Base-by-base conservation (phyloP, 305 asterid genomes). In the Solanum hybrid region DNA sequence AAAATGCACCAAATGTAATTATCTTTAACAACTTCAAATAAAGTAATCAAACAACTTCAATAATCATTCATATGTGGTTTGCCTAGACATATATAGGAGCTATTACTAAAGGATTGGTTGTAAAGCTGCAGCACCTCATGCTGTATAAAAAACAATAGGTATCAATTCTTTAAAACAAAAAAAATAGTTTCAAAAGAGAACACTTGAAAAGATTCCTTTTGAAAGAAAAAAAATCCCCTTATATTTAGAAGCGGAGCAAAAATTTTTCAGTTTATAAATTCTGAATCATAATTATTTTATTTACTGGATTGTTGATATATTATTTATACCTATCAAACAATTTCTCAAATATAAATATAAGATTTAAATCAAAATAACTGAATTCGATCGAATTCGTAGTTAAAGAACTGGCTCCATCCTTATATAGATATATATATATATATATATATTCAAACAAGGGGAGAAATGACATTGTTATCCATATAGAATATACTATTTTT, bases 321-420 rank as follows among this genome's bases (percentile, higher is more conserved):
- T 45, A 45, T 45, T 45, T 45, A 14, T 14, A 45, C 7, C 60
- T 45, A 45, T 14, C 60, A 45, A 45, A 45, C 2, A 14, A 40
- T 11, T 42, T 12, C 2, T 4, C 2, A 42, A 42, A 42, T 12
- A 42, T 42, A 42, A 42, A 2, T 45, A 45, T 45, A 14, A 45
- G 7, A 1, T 45, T 45, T 45, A 14, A 45, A 45, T 45, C 8
- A 45, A 45, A 45, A 14, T 45, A 45, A 14, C 2, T 45, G 19
- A 45, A 3, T 45, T 45, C 19, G 1, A 0, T 14, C 6, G 1
- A 5, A 14, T 45, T 0, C 3, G 0, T 45, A 2, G 8, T 45
- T 45, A 14, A 45, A 14, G 8, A 45, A 5, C 22, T 45, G 3
- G 3, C 22, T 45, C 3, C 64, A 14, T 40, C 51, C 51, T 40